phyloP scores from a whole-genome alignment of 306 rosid species.

The Dalbergia cultrata region DNA sequence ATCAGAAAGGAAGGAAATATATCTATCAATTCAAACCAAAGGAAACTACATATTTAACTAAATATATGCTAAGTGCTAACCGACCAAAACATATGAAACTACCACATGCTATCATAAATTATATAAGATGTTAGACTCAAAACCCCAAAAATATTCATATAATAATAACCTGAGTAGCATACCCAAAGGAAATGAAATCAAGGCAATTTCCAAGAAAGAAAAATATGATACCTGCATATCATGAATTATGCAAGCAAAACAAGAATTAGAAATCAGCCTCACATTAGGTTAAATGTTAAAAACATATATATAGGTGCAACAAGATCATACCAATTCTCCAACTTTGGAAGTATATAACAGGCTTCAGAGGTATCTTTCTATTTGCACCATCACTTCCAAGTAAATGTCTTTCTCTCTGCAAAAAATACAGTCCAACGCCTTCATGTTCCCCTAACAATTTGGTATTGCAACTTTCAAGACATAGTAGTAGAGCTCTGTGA shows the following conservation, averaged over 20 bases:
- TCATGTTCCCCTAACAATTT: too few relatives aligned
- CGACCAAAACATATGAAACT: conserved; percentile 11
- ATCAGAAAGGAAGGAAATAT: conserved; percentile 23
- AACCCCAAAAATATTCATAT: conserved; percentile 33
- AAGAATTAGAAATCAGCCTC: conserved; percentile 26
- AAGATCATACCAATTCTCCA: conserved; percentile 89
- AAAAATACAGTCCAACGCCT: too few relatives aligned
- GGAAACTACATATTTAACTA: not conserved
- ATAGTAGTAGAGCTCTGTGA: too few relatives aligned
- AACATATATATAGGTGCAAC: conserved; percentile 38
- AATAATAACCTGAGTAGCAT: conserved; percentile 92
- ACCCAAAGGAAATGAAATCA: conserved; percentile 94
- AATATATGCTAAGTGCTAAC: not conserved
- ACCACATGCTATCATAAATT: not conserved
- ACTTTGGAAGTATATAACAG: conserved; percentile 78
- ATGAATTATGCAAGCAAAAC: conserved; percentile 32
- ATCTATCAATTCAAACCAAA: conserved; percentile 14
- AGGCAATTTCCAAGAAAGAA: too few relatives aligned
- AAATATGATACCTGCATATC: conserved; percentile 75
- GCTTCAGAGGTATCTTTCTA: conserved; percentile 77
- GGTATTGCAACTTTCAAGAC: too few relatives aligned
- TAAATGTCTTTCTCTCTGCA: conserved; percentile 85
- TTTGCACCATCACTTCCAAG: conserved; percentile 74
- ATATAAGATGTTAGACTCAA: not conserved
- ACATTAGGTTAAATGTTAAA: conserved; percentile 35